Evolutionary conservation across 2,329 filamentous ascomycete species (phyloP).

Genomic region (Penicillium sp.): DNA sequence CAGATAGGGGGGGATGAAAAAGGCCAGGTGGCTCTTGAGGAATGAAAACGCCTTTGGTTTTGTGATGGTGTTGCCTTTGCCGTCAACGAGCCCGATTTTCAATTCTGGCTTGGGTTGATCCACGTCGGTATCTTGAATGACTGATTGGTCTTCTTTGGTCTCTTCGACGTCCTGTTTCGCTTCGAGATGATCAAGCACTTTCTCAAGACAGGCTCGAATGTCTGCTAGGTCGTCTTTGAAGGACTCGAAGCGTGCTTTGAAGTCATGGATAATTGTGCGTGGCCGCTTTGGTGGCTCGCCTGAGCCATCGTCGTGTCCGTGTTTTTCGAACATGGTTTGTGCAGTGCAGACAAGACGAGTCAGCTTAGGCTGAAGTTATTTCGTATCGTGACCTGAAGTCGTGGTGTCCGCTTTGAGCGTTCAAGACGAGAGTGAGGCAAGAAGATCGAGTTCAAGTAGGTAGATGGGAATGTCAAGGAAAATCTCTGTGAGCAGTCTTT

Average conservation of each 20-base stretch:
- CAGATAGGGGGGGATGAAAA: background rate
- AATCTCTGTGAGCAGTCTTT: too few relatives aligned
- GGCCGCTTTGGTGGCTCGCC: background rate
- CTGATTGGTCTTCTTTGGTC: background rate
- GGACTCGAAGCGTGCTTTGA: background rate
- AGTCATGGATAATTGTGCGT: background rate
- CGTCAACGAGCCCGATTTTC: background rate
- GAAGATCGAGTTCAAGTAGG: too few relatives aligned
- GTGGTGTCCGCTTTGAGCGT: too few relatives aligned
- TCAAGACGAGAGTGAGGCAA: too few relatives aligned
- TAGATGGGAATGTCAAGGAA: too few relatives aligned
- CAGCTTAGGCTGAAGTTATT: too few relatives aligned
- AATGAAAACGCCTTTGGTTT: background rate
- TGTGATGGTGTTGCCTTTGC: background rate
- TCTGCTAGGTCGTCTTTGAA: background rate
- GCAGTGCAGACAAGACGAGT: too few relatives aligned
- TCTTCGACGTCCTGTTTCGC: background rate
- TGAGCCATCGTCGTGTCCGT: background rate
- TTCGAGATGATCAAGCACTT: too few relatives aligned
- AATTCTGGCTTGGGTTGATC: background rate
- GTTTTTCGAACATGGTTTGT: too few relatives aligned
- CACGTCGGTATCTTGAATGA: background rate
- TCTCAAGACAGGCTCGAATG: background rate
- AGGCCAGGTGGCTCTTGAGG: background rate
- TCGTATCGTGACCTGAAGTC: too few relatives aligned